Base-by-base conservation (phyloP, 2,329 filamentous ascomycete species). In the Diaporthe nobilis region DNA sequence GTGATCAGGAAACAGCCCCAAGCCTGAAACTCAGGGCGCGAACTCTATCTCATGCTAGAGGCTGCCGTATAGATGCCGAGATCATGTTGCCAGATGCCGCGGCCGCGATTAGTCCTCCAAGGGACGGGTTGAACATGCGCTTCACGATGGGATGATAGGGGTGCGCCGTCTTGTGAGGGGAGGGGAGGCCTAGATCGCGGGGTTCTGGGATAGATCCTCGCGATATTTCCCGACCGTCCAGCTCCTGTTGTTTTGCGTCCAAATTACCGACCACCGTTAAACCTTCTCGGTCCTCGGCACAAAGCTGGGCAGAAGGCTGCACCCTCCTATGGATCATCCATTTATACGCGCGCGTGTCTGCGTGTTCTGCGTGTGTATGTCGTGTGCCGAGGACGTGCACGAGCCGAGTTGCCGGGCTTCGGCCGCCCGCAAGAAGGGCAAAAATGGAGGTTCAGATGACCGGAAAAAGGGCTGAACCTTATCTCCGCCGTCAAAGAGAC, bases 341-440 rank as follows among this genome's bases (percentile, higher is more conserved):
- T 51, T n/a, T 17, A 68, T 51, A 53, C 63, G 47, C 65, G 65
- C 65, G 65, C 49, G 31, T 68, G 47, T 57, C 28, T 28, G 31
- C 42, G 25, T 44, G 4, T 53, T n/a, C 9, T 49, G 28, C 55
- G 55, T 17, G 44, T n/a, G 28, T 51, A 6, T 31, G 31, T 68
- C 15, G 28, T 51, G 31, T 68, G 65, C 65, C 65, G 47, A 68
- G 65, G 34, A 49, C 47, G 47, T 68, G 47, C 44, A 49, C 31
- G 31, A 68, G 65, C 65, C 65, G 65, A 68, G 47, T 68, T 68
- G 31, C 65, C 65, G 65, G 65, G 65, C 47, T 53, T 68, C 47
- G 65, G 65, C 65, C 65, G 65, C 47, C 47, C 12, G n/a, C 61
- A 39, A 7, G 13, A 34, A n/a, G 12, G 8, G 20, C 8, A 4